A percentile compares a stretch with the other conserved stretches of the same genome.
These are phyloP conservation scores for Lablab purpureus DNA, from an alignment of 306 rosid species.

Conservation along the genomic window DNA sequence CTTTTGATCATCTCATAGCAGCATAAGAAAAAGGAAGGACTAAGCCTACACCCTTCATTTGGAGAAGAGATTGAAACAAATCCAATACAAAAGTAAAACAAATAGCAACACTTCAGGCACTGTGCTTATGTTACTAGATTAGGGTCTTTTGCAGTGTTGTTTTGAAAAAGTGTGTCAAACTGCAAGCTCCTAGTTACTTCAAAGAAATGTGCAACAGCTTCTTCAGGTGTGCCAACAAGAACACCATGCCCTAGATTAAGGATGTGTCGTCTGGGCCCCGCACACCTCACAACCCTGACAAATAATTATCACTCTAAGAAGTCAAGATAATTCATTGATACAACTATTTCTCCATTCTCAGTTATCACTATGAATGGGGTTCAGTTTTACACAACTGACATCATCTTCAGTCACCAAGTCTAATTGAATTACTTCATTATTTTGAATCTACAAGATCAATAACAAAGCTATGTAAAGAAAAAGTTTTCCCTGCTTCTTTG, in stretches of 20 bases:
- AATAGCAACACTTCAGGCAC: conserved; percentile 22
- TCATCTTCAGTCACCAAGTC: not conserved
- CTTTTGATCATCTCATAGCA: conserved; percentile 41
- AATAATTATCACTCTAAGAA: conserved; percentile 25
- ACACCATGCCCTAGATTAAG: conserved; percentile 98
- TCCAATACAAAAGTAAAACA: conserved; percentile 40
- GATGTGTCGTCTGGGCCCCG: conserved; percentile 92
- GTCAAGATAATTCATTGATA: conserved; percentile 24
- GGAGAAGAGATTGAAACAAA: conserved; percentile 39
- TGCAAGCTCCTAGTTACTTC: conserved; percentile 89
- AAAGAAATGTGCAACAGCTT: conserved; percentile 96
- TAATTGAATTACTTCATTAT: not conserved
- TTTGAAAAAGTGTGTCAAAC: conserved; percentile 62
- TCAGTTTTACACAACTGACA: conserved; percentile 25
- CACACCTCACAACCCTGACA: conserved; percentile 90
- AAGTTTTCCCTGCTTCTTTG: not conserved
- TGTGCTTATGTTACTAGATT: conserved; percentile 60
- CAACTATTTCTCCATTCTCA: conserved; percentile 1
- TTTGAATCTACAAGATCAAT: conserved; percentile 15
- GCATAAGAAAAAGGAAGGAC: conserved; percentile 45
- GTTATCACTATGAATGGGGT: not conserved
- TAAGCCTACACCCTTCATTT: conserved; percentile 31
- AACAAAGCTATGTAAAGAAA: not conserved
- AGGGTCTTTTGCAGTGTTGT: conserved; percentile 57
- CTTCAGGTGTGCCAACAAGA: conserved; percentile 94